Evolutionary conservation across 78 protist genomes (phyloP).

Genomic region (Corallochytrium limacisporum): DNA sequence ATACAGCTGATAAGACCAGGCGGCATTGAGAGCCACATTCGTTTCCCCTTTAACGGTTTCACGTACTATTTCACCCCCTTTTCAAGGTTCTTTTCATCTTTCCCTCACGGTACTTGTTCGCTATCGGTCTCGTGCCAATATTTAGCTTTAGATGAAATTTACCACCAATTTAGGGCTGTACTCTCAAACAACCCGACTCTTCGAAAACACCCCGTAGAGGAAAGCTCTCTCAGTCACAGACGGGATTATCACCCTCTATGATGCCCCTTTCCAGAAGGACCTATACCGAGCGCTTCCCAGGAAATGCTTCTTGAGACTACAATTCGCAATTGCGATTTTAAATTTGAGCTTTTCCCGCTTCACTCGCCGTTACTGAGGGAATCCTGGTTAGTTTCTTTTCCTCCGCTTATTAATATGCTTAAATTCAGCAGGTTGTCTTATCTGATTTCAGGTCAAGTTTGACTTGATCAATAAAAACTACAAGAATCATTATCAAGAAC

Average conservation of each 20-base stretch:
- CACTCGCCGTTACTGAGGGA: constrained; percentile 81
- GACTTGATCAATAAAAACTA: neutral
- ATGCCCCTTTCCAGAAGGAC: constrained; percentile 35
- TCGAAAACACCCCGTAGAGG: neutral
- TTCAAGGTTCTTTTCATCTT: constrained; percentile 83
- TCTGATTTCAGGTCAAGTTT: constrained; percentile 23
- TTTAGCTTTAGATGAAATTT: constrained; percentile 62
- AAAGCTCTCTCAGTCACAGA: neutral
- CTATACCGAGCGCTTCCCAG: constrained; percentile 1
- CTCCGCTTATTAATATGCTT: constrained; percentile 83
- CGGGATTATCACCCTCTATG: constrained; percentile 81
- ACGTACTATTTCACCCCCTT: constrained; percentile 55
- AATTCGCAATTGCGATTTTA: neutral
- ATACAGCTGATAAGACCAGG: neutral
- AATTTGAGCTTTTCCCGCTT: constrained; percentile 57
- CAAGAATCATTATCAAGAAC: neutral
- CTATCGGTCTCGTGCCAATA: constrained; percentile 66
- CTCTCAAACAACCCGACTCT: constrained; percentile 74
- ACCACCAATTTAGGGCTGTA: constrained; percentile 69
- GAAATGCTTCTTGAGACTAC: constrained; percentile 13
- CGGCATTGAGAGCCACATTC: neutral
- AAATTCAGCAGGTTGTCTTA: constrained; percentile 75
- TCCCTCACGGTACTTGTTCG: constrained; percentile 83
- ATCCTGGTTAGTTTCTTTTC: constrained; percentile 81
- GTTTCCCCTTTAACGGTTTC: constrained; percentile 13